Conservation (phyloP, 192 early-diverging fungal genomes). For the Coemansia interrupta region DNA sequence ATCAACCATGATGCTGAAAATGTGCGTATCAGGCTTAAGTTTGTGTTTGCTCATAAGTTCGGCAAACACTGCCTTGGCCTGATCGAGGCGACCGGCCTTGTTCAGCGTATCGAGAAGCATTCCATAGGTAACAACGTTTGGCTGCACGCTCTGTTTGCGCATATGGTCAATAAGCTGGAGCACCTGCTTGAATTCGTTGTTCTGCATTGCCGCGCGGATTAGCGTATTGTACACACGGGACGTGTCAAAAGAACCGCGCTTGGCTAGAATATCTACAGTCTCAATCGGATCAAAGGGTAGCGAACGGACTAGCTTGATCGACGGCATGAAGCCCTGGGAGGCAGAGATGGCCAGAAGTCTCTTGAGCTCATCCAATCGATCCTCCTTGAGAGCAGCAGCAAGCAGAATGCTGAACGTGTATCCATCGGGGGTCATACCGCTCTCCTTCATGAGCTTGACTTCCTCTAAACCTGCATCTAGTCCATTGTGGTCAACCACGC, state of each 20-base stretch:
- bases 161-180: slow-evolving; percentile 37
- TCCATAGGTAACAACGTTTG: slow-evolving; percentile 43
- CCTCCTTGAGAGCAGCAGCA: slow-evolving; percentile 20
- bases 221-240: slow-evolving; percentile 44
- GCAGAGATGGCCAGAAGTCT: slow-evolving; percentile 16
- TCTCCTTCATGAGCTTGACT: slow-evolving; percentile 27
- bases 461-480: slow-evolving; percentile 32
- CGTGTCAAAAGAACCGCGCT: slow-evolving; percentile 14
- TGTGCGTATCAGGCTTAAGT: slow-evolving; percentile 35
- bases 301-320: slow-evolving; percentile 18
- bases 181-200: slow-evolving; percentile 30
- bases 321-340: slow-evolving; percentile 23
- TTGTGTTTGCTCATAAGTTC: slow-evolving; percentile 13
- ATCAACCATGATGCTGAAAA: slow-evolving; percentile 45
- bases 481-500: slow-evolving; percentile 23
- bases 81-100: slow-evolving; percentile 36
- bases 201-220: slow-evolving; percentile 25
- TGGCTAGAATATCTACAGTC: slow-evolving; percentile 20
- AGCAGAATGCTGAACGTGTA: slow-evolving; percentile 34
- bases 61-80: slow-evolving; percentile 35
- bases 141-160: slow-evolving; percentile 18
- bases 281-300: slow-evolving; percentile 23
- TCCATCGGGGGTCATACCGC: slow-evolving; percentile 23
- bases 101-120: slow-evolving; percentile 42
- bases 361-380: slow-evolving; percentile 17